Percentiles rank a stretch among this genome's conserved stretches.
These are phyloP conservation scores for Ampelocalamus luodianensis DNA, from an alignment of 176 grass and related monocot species.

Conservation along the genomic window DNA sequence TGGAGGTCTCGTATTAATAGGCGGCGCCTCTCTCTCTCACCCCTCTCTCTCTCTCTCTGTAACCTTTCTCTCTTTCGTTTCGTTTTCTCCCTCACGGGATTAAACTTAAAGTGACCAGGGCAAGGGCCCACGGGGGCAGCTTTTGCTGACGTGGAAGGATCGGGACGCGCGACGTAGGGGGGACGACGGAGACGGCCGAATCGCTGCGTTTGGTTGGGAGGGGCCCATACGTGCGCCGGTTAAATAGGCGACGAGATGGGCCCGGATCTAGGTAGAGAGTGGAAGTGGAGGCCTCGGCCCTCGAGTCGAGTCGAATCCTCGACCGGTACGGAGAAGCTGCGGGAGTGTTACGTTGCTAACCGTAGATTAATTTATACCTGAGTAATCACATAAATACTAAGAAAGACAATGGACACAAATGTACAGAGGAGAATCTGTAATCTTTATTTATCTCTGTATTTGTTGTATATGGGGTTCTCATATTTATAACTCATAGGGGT, in stretches of 20 bases:
- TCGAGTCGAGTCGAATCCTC: not conserved
- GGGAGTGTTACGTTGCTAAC: no score
- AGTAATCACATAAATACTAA: no score
- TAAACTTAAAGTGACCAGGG: not conserved
- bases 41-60: not conserved
- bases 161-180: not conserved
- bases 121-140: not conserved
- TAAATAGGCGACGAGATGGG: not conserved
- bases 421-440: no score
- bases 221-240: conserved; percentile 7
- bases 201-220: no score
- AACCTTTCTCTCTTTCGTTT: conserved; percentile 29
- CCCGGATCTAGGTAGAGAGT: not conserved
- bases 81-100: conserved; percentile 37
- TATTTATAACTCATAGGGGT: no score
- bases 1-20: conserved; percentile 58
- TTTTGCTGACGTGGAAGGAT: not conserved
- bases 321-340: not conserved
- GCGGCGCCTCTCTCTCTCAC: conserved; percentile 1
- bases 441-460: no score
- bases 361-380: no score
- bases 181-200: no score
- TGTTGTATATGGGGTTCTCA: no score
- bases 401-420: no score
- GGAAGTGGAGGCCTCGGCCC: not conserved